Base-by-base conservation (phyloP, 2,329 filamentous ascomycete genomes). In the Monosporascus sp. region DNA sequence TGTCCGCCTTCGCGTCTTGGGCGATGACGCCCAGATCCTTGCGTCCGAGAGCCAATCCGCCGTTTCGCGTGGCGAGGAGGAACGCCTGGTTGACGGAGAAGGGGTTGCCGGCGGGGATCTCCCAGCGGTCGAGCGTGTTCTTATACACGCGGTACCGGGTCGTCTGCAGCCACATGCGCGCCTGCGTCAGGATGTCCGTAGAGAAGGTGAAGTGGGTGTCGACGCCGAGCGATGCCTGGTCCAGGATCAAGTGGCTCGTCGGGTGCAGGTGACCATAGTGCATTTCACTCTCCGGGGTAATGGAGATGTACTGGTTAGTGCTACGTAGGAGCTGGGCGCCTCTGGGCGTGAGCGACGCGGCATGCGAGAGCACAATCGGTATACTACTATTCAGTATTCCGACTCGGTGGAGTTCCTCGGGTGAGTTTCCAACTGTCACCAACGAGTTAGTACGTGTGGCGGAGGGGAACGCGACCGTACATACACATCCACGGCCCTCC, bases 221-320 rank as follows among this genome's bases (percentile, higher is more conserved):
- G 8, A 82, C 69, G 3, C 80, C 80, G 0, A 84, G 70, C 1
- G 78, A 65, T 1, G 72, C 73, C 56, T 83, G 78, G 58, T 84
- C 79, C 28, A 72, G 72, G 28, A 77, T 68, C 9, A 70, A 61
- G 50, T 77, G 70, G 18, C 68, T 71, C 38, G 65, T 61, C 1
- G 72, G 70, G 54, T 83, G 77, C 0, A 66, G 69, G 58, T 81
- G 78, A n/a, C 81, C 80, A 63, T 77, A 83, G 62, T 82, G 78
- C 71, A 81, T 76, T 59, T 84, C 81, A 0, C 78, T 80, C 60
- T 85, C 82, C 1, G 80, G 78, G 0, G 81, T 84, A 54, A 79
- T 79, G 50, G 78, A 80, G 43, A 84, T 65, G 65, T 78, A 77
- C 49, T 82, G 74, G 64, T 83, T 77, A 2, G 72, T 72, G 0